These are phyloP conservation scores for Trichodelitschia bisporula DNA, from an alignment of 495 filamentous ascomycete species.

Conservation along the genomic window DNA sequence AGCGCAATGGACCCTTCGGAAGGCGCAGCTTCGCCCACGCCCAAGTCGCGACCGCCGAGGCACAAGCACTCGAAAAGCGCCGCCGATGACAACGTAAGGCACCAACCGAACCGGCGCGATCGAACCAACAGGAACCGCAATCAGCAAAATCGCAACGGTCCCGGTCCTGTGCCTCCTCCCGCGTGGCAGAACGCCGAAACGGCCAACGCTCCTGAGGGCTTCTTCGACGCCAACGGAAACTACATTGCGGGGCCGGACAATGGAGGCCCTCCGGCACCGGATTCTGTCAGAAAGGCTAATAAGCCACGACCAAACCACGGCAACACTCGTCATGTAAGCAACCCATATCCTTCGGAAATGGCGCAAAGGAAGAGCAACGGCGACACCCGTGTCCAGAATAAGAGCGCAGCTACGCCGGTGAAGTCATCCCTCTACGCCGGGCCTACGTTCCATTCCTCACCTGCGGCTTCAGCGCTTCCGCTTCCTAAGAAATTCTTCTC, in stretches of 20 bases:
- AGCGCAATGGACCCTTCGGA: too few species aligned
- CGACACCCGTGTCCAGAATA: background rate
- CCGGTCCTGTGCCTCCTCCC: too few species aligned
- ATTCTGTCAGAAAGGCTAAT: background rate
- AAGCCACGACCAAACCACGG: background rate
- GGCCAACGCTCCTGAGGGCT: background rate
- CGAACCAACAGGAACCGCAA: background rate
- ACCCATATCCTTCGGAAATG: background rate
- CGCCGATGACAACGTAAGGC: background rate
- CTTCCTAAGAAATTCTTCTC: slow-evolving; percentile 82
- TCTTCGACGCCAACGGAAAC: background rate
- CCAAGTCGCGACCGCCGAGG: background rate
- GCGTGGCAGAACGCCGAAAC: background rate
- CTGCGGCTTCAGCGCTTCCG: slow-evolving; percentile 75
- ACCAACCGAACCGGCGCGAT: background rate
- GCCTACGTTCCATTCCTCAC: slow-evolving; percentile 85
- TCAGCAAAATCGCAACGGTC: background rate
- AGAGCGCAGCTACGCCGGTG: slow-evolving; percentile 16
- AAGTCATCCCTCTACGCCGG: slow-evolving; percentile 54
- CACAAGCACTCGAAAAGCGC: background rate
- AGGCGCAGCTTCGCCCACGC: background rate
- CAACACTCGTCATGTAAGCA: background rate
- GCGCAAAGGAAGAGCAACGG: background rate
- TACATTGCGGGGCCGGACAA: background rate
- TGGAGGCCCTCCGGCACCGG: background rate